Conservation (phyloP, 306 rosid species). For the Phaseolus lunatus region DNA sequence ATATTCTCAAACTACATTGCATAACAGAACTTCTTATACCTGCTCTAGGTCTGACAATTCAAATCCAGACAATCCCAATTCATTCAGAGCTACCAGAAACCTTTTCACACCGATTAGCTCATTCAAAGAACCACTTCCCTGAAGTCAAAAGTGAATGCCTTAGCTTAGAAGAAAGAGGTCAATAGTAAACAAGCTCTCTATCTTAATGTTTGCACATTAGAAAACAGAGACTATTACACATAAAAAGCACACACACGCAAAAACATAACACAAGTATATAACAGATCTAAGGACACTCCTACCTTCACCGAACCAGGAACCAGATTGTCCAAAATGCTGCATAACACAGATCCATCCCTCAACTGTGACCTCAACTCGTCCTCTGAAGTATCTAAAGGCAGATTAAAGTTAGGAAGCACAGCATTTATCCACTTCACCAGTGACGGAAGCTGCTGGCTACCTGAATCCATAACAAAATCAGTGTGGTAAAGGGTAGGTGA, state of each 20-base stretch:
- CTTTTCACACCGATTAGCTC: conserved; percentile 58
- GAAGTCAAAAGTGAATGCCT: conserved; percentile 42
- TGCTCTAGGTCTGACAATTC: conserved; percentile 76
- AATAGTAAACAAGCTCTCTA: conserved; percentile 13
- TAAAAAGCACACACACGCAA: neutral
- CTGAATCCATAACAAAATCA: conserved; percentile 56
- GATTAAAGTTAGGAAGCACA: conserved; percentile 72
- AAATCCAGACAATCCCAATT: conserved; percentile 82
- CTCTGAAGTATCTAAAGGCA: conserved; percentile 76
- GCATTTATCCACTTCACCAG: conserved; percentile 83
- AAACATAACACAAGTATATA: conserved; percentile 17
- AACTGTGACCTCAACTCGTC: conserved; percentile 77
- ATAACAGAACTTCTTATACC: conserved; percentile 60
- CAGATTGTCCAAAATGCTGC: conserved; percentile 75
- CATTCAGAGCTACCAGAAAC: conserved; percentile 80
- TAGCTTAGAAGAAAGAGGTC: conserved; percentile 31
- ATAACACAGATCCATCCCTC: conserved; percentile 80
- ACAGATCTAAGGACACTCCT: conserved; percentile 38
- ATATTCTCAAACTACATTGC: conserved; percentile 35
- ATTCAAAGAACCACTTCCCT: conserved; percentile 61
- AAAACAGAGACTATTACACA: conserved; percentile 2
- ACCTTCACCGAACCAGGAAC: conserved; percentile 72
- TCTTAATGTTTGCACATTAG: conserved; percentile 27
- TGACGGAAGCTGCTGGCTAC: conserved; percentile 53
- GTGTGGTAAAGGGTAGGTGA: conserved; percentile 32